Evolutionary conservation across 805 yeast species (phyloP).

Genomic region (Barnettozyma californica): DNA sequence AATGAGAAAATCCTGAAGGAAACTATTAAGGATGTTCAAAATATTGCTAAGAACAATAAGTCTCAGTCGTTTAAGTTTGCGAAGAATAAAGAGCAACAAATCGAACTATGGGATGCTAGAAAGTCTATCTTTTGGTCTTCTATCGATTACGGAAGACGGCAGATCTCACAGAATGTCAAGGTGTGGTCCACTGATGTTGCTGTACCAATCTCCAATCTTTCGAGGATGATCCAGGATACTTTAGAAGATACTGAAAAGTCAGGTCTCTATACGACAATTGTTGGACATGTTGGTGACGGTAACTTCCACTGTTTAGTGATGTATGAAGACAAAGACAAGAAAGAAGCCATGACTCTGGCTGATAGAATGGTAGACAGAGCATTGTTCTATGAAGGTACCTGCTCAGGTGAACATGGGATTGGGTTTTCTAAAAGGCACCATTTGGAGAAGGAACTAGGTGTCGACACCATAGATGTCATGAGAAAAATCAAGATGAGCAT

Average conservation of each 20-base stretch:
- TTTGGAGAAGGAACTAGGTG: slow-evolving; percentile 58
- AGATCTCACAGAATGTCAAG: slow-evolving; percentile 41
- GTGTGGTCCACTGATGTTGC: slow-evolving; percentile 79
- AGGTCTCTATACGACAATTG: slow-evolving; percentile 52
- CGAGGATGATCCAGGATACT: slow-evolving; percentile 56
- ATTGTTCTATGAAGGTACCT: slow-evolving; percentile 68
- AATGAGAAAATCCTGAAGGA: slow-evolving; percentile 35
- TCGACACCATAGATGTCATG: slow-evolving; percentile 64
- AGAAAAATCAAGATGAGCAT: slow-evolving; percentile 63
- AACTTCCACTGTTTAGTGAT: slow-evolving; percentile 68
- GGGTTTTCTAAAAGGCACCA: slow-evolving; percentile 69
- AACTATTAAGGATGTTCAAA: slow-evolving; percentile 38
- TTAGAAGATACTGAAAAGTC: slow-evolving; percentile 51
- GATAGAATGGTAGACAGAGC: slow-evolving; percentile 61
- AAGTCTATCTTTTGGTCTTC: slow-evolving; percentile 63
- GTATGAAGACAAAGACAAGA: slow-evolving; percentile 46
- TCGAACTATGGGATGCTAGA: slow-evolving; percentile 68
- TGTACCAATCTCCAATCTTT: slow-evolving; percentile 66
- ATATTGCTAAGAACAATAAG: slow-evolving; percentile 45
- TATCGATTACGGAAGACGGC: slow-evolving; percentile 54
- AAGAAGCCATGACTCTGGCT: slow-evolving; percentile 46
- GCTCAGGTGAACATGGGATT: slow-evolving; percentile 84
- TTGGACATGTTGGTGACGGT: slow-evolving; percentile 84
- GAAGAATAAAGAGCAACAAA: slow-evolving; percentile 46
- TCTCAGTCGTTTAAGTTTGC: slow-evolving; percentile 56